phyloP scores from a whole-genome alignment of 148 eudicot species.

The Diospyros lotus region DNA sequence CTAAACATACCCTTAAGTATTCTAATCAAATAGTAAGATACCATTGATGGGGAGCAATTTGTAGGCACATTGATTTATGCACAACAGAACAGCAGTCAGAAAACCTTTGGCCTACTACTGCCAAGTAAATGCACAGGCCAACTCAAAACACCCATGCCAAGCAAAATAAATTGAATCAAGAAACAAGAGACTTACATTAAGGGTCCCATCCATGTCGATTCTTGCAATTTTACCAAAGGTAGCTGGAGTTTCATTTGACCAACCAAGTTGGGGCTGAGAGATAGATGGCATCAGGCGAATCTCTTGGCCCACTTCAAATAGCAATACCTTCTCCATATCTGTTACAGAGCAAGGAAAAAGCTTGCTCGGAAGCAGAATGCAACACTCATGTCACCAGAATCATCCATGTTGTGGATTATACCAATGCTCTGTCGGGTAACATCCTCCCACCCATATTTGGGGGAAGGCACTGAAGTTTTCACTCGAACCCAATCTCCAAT shows the following conservation, averaged over 20 bases:
- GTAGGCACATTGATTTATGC: background rate
- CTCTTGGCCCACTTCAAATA: constrained; percentile 88
- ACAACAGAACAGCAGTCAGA: background rate
- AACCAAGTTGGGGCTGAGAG: constrained; percentile 78
- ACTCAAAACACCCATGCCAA: background rate
- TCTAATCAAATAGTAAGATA: background rate
- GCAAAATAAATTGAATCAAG: constrained; percentile 1
- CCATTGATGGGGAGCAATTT: background rate
- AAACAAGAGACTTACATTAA: constrained; percentile 53
- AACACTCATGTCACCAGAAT: constrained; percentile 86
- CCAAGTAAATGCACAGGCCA: background rate
- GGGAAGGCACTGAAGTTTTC: constrained; percentile 85
- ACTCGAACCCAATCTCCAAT: constrained; percentile 88
- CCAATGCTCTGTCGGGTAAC: constrained; percentile 73
- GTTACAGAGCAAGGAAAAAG: constrained; percentile 78
- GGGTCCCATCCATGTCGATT: constrained; percentile 89
- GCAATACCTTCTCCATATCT: constrained; percentile 74
- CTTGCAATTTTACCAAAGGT: constrained; percentile 74
- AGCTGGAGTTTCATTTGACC: constrained; percentile 88
- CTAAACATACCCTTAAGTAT: background rate
- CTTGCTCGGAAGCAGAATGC: constrained; percentile 93
- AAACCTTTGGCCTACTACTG: background rate
- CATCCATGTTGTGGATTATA: constrained; percentile 80
- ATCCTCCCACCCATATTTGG: constrained; percentile 96
- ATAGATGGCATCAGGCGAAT: constrained; percentile 71